A percentile compares a stretch with the other conserved stretches of the same genome.
Conservation (phyloP, 192 early-diverging fungal genomes). For the Coemansia sp. region DNA sequence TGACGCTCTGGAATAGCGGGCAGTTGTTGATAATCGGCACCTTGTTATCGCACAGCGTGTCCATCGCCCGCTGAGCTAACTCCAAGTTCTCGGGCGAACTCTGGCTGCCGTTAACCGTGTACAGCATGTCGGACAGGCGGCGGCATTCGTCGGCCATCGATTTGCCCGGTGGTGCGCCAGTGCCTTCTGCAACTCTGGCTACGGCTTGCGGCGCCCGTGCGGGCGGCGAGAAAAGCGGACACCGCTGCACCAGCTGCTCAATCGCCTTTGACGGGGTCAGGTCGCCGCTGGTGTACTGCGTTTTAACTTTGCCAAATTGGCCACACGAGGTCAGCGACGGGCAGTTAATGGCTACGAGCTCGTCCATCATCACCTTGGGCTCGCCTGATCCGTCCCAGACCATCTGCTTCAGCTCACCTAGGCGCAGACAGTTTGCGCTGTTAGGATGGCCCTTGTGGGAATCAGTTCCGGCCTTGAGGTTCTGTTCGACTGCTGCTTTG, state of each 20-base stretch:
- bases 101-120: slow-evolving; percentile 23
- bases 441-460: slow-evolving; percentile 8
- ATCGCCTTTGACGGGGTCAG: slow-evolving; percentile 33
- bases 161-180: slow-evolving; percentile 20
- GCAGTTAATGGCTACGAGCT: slow-evolving; percentile 22
- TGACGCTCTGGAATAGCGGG: slow-evolving; percentile 45
- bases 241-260: slow-evolving; percentile 25
- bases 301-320: slow-evolving; percentile 24
- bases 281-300: slow-evolving; percentile 17
- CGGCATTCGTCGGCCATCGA: slow-evolving; percentile 53
- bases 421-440: slow-evolving; percentile 13
- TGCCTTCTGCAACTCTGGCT: neutral
- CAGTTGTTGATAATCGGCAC: slow-evolving; percentile 50
- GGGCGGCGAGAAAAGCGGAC: slow-evolving; percentile 32
- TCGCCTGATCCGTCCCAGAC: slow-evolving; percentile 15
- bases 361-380: slow-evolving; percentile 36
- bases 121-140: slow-evolving; percentile 44
- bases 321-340: slow-evolving; percentile 36
- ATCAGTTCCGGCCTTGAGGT: slow-evolving; percentile 1
- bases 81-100: neutral
- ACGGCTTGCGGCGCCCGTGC: slow-evolving; percentile 7
- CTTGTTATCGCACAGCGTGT: slow-evolving; percentile 30
- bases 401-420: slow-evolving; percentile 16
- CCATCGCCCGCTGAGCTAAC: slow-evolving; percentile 25
- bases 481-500: slow-evolving; percentile 22